phyloP scores from a whole-genome alignment of 1,284 basidiomycete genomes.

The Agroathelia rolfsii region DNA sequence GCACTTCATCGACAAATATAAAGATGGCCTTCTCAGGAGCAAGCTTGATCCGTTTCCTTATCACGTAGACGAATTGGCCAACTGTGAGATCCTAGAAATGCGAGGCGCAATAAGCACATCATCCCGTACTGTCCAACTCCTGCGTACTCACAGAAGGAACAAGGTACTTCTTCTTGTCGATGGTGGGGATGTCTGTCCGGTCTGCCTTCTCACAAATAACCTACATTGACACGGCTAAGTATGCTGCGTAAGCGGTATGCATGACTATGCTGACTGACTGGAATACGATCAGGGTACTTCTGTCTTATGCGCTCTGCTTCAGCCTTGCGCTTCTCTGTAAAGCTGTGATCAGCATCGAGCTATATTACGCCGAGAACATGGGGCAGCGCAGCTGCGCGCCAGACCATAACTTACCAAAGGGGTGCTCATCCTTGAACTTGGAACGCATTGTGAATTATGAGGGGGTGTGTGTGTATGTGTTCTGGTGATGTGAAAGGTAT shows the following conservation, averaged over 20 bases:
- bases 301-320: slow-evolving; percentile 95
- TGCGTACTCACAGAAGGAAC: slow-evolving; percentile 76
- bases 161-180: slow-evolving; percentile 99
- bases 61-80: slow-evolving; percentile 98
- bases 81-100: slow-evolving; percentile 83
- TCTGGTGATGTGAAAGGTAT: not conserved
- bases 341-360: slow-evolving; percentile 13
- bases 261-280: slow-evolving; percentile 47
- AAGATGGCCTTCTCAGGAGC: slow-evolving; percentile 99
- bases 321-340: slow-evolving; percentile 93
- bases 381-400: slow-evolving; percentile 25
- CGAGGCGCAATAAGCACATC: slow-evolving; percentile 8
- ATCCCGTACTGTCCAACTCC: slow-evolving; percentile 14
- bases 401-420: too few relatives aligned
- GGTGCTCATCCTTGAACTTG: slow-evolving; percentile 99
- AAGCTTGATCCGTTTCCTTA: slow-evolving; percentile 99
- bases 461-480: slow-evolving; percentile 1
- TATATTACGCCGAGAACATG: slow-evolving; percentile 19
- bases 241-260: slow-evolving; percentile 9
- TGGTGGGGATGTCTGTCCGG: slow-evolving; percentile 96
- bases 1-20: slow-evolving; percentile 97
- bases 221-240: slow-evolving; percentile 31
- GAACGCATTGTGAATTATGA: slow-evolving; percentile 61
- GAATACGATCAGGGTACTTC: slow-evolving; percentile 98
- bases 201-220: slow-evolving; percentile 99